Base-by-base conservation (phyloP, 2,329 filamentous ascomycete genomes). In the Apiospora sp. region DNA sequence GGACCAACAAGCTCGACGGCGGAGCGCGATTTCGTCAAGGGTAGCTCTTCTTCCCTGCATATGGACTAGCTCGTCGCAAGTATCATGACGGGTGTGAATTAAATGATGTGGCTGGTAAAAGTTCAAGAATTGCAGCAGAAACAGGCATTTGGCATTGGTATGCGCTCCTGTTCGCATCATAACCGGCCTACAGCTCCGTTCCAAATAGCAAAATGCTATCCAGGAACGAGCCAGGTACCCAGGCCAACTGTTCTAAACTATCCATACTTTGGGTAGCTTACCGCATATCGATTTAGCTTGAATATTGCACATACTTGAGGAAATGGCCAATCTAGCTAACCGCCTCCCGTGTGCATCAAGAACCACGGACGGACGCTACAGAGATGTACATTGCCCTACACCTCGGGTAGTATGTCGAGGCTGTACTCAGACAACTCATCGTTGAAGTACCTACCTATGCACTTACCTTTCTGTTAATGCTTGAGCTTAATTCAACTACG, bases 21-120 rank as follows among this genome's bases (percentile, higher is more conserved):
- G 58, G 58, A 64, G 58, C 58, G n/a, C n/a, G 58, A 64, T 41
- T 41, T n/a, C 34, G 41, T 64, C 58, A 64, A 64, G 58, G 58
- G 34, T 64, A 64, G 58, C 58, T 64, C 58, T n/a, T n/a, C 13
- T 64, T 19, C 58, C 58, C 58, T 64, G 58, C 58, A 64, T 64
- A 22, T 16, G 34, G 30, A 41, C 58, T 41, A 64, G 58, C 58
- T 64, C 34, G 58, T 64, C 22, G 10, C 58, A 64, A 41, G 34
- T 41, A 64, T 41, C 58, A 41, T 64, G 34, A 64, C 30, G 30
- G 34, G 12, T 64, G 34, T 41, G 22, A 64, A 41, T 64, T 41
- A 41, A 64, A 64, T 64, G 37, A 19, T 41, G 58, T 64, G 58
- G 58, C 58, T 64, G 58, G 58, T 64, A 64, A n/a, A n/a, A 41